These are phyloP conservation scores for Elymus sibiricus DNA, from an alignment of 176 grass and related monocot genomes.

Conservation along the genomic window DNA sequence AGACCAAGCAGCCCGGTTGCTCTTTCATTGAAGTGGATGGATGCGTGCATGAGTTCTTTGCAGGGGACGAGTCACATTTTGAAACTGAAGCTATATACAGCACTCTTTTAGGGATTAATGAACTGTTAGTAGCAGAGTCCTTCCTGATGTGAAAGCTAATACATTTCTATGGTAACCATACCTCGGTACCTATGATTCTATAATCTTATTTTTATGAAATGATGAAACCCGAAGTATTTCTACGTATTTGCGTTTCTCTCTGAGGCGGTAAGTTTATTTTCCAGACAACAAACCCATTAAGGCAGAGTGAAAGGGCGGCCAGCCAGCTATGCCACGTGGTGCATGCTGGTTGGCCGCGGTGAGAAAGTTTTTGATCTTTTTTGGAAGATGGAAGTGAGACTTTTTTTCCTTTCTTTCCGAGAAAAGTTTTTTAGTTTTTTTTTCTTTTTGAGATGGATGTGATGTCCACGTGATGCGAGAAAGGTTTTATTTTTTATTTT, in stretches of 20 bases:
- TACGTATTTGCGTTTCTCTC: conserved; percentile 7
- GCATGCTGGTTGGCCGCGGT: no score
- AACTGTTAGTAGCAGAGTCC: conserved; percentile 45
- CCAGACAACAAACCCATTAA: neutral
- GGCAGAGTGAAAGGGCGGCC: no score
- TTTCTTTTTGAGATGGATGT: no score
- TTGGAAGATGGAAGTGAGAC: no score
- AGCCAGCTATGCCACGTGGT: no score
- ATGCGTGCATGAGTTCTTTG: conserved; percentile 71
- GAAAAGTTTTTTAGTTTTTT: no score
- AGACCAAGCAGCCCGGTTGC: conserved; percentile 71
- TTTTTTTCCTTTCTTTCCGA: no score
- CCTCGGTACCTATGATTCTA: conserved; percentile 4
- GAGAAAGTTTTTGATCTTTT: no score
- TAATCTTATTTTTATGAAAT: neutral
- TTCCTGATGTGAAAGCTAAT: conserved; percentile 25
- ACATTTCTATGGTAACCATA: neutral
- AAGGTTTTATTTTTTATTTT: no score
- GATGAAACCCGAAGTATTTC: neutral
- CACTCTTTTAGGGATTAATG: conserved; percentile 55
- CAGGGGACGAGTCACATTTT: conserved; percentile 56
- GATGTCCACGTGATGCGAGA: no score
- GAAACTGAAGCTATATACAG: conserved; percentile 57
- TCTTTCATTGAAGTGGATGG: conserved; percentile 89
- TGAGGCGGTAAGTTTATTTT: neutral